A percentile compares a stretch with the other conserved stretches of the same genome.
Conservation (phyloP, 2,329 filamentous ascomycete species). For the Aureobasidium sp. region DNA sequence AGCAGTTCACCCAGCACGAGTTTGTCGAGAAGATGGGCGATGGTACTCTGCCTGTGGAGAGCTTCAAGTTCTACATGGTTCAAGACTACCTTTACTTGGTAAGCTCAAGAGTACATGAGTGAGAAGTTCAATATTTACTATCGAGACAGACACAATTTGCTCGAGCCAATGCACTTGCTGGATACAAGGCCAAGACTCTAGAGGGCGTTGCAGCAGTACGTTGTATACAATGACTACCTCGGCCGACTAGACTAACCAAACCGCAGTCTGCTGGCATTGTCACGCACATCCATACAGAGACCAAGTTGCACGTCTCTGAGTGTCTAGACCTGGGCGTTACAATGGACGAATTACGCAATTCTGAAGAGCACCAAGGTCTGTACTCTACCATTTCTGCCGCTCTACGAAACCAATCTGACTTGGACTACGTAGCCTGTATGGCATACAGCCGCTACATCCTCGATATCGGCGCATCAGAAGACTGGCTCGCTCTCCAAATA, state of each 20-base stretch:
- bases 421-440: slow-evolving; percentile 53
- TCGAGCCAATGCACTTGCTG: slow-evolving; percentile 74
- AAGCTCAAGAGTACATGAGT: slow-evolving; percentile 19
- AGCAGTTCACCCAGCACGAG: slow-evolving; percentile 68
- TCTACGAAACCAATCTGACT: slow-evolving; percentile 12
- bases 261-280: slow-evolving; percentile 61
- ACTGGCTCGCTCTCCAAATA: slow-evolving; percentile 81
- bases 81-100: slow-evolving; percentile 91
- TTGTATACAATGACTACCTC: not conserved
- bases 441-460: slow-evolving; percentile 81
- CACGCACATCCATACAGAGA: slow-evolving; percentile 69
- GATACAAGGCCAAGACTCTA: slow-evolving; percentile 74
- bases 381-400: slow-evolving; percentile 38
- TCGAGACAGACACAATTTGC: slow-evolving; percentile 68
- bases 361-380: slow-evolving; percentile 59
- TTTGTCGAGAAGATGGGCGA: slow-evolving; percentile 74
- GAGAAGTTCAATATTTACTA: not conserved
- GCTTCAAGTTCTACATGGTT: slow-evolving; percentile 81
- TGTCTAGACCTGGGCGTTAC: slow-evolving; percentile 75
- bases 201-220: slow-evolving; percentile 62
- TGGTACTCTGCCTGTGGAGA: slow-evolving; percentile 65
- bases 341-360: slow-evolving; percentile 61
- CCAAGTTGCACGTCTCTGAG: slow-evolving; percentile 72
- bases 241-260: slow-evolving; percentile 15
- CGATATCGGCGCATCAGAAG: slow-evolving; percentile 78